Conservation (phyloP, 345 rosid species). For the Salix purpurea region DNA sequence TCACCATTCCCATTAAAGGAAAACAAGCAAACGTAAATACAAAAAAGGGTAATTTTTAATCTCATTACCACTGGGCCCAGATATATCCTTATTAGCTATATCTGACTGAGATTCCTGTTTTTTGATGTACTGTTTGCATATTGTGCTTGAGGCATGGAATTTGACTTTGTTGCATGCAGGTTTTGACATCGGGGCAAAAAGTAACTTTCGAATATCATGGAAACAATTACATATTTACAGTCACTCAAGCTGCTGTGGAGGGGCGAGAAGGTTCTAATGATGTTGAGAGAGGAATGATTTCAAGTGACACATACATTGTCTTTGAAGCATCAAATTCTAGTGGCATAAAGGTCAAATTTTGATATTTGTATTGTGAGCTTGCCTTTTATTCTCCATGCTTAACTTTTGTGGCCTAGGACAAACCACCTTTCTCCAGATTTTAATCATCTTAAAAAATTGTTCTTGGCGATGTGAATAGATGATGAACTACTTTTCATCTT, state of each 20-base stretch:
- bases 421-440: neutral
- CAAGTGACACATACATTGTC: conserved; percentile 66
- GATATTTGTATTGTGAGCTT: conserved; percentile 1
- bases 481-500: neutral
- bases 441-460: neutral
- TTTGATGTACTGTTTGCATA: neutral
- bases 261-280: conserved; percentile 53
- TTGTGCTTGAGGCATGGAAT: conserved; percentile 1
- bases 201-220: conserved; percentile 89
- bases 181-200: conserved; percentile 86
- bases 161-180: conserved; percentile 38
- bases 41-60: neutral
- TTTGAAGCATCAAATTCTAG: conserved; percentile 82
- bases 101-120: neutral
- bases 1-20: neutral
- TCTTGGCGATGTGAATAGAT: neutral
- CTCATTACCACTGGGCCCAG: neutral
- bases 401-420: neutral
- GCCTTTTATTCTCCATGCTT: neutral
- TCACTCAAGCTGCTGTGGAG: conserved; percentile 73
- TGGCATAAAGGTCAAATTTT: conserved; percentile 79
- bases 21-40: neutral
- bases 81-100: neutral
- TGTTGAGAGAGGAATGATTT: conserved; percentile 82
- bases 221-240: conserved; percentile 77